Percentiles rank a stretch among this genome's conserved stretches.
phyloP scores from a whole-genome alignment of 257 asterid genomes.

The Penstemon barbatus region DNA sequence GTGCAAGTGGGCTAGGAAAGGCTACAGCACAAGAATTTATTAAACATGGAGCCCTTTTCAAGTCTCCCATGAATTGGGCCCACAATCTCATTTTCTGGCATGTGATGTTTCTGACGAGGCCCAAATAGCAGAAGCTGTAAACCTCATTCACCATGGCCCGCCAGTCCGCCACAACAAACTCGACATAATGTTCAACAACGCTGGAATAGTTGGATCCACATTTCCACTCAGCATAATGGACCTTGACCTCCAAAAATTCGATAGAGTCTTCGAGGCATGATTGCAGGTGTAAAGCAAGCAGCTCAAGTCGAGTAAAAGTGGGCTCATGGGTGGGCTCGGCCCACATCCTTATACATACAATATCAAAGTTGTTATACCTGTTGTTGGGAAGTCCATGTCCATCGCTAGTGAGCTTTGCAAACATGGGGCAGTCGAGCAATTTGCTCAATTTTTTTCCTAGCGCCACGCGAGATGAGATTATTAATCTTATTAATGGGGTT shows the following conservation, averaged over 20 bases:
- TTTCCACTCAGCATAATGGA: slow-evolving; percentile 32
- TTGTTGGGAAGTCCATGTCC: too few species aligned
- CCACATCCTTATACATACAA: not conserved
- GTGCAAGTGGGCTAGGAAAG: slow-evolving; percentile 56
- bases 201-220: slow-evolving; percentile 36
- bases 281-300: slow-evolving; percentile 2
- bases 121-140: slow-evolving; percentile 30
- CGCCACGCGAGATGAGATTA: slow-evolving; percentile 19
- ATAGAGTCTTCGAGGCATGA: slow-evolving; percentile 35
- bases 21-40: slow-evolving; percentile 42
- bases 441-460: slow-evolving; percentile 11
- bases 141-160: slow-evolving; percentile 16
- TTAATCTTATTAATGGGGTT: slow-evolving; percentile 24
- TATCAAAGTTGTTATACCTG: not conserved
- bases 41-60: slow-evolving; percentile 45
- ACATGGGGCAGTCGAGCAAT: slow-evolving; percentile 32
- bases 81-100: slow-evolving; percentile 30
- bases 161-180: slow-evolving; percentile 34
- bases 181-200: slow-evolving; percentile 33
- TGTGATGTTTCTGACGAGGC: slow-evolving; percentile 32
- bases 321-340: too few species aligned
- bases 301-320: slow-evolving; percentile 30
- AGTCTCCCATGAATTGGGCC: slow-evolving; percentile 34
- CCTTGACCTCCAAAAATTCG: slow-evolving; percentile 33
- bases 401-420: slow-evolving; percentile 33